phyloP scores from a whole-genome alignment of 2,329 filamentous ascomycete species.

The Fusarium piperis region DNA sequence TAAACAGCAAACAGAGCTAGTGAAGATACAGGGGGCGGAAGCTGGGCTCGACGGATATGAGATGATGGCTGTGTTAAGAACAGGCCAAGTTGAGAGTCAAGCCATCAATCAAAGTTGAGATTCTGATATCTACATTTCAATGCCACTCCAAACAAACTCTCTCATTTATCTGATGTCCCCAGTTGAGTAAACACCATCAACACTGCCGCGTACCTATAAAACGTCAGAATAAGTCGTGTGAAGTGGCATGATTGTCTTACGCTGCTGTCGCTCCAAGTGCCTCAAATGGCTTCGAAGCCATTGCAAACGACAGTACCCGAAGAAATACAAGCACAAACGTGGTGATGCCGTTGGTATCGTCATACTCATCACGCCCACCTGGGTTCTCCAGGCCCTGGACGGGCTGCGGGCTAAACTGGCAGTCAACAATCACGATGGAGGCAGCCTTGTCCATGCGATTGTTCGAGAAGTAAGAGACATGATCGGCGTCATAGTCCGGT shows the following conservation, averaged over 20 bases:
- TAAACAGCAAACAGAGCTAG: neutral
- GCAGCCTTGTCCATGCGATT: conserved; percentile 38
- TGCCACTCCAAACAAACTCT: neutral
- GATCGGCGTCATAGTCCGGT: neutral
- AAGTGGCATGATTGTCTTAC: neutral
- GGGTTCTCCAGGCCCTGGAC: too few species aligned
- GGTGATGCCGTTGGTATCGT: too few species aligned
- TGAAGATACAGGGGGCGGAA: conserved; percentile 15
- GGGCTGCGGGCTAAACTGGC: too few species aligned
- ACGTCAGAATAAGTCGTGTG: neutral
- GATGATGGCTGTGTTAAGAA: conserved; percentile 31
- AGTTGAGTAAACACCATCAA: conserved; percentile 20
- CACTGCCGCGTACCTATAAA: conserved; percentile 17
- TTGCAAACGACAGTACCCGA: conserved; percentile 13
- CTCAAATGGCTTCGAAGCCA: conserved; percentile 31
- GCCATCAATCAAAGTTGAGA: too few species aligned
- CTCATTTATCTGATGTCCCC: neutral
- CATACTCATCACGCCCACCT: too few species aligned
- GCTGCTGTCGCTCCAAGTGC: conserved; percentile 31
- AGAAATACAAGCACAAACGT: conserved; percentile 38
- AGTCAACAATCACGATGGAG: conserved; percentile 35
- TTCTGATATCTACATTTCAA: neutral
- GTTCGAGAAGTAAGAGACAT: conserved; percentile 22
- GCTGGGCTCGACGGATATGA: conserved; percentile 36
- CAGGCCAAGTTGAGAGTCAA: neutral